These are phyloP conservation scores for Suillus placidus DNA, from an alignment of 768 basidiomycete genomes.

Conservation along the genomic window DNA sequence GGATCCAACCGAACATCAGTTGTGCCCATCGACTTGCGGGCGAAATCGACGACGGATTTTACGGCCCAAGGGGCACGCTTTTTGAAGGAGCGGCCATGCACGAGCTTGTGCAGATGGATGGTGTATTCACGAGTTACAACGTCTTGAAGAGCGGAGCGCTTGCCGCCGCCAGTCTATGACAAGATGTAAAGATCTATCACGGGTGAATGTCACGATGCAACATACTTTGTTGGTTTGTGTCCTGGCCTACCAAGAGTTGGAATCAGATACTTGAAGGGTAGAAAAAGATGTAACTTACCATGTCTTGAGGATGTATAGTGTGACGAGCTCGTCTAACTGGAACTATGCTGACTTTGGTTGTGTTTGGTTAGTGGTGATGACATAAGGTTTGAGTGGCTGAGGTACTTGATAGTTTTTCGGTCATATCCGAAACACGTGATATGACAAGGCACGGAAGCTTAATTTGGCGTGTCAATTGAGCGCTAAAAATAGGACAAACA, in stretches of 20 bases:
- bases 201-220: conserved; percentile 26
- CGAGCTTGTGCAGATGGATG: conserved; percentile 94
- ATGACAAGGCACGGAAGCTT: background rate
- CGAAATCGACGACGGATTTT: conserved; percentile 92
- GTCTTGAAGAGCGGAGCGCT: conserved; percentile 97
- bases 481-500: background rate
- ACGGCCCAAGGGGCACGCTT: conserved; percentile 97
- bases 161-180: conserved; percentile 69
- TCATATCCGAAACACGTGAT: conserved; percentile 27
- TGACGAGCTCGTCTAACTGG: conserved; percentile 33
- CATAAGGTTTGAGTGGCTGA: conserved; percentile 63
- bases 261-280: conserved; percentile 18
- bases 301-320: conserved; percentile 60
- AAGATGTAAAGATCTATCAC: conserved; percentile 8
- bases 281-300: conserved; percentile 43
- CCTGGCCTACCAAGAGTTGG: conserved; percentile 40
- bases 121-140: conserved; percentile 99
- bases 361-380: conserved; percentile 45
- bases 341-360: conserved; percentile 33
- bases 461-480: background rate
- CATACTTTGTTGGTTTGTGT: conserved; percentile 35
- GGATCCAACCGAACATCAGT: conserved; percentile 93
- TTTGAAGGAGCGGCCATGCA: conserved; percentile 93
- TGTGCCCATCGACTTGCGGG: conserved; percentile 95
- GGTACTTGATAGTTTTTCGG: conserved; percentile 42